These are phyloP conservation scores for Picea sitchensis DNA, from an alignment of 75 land plant species.

Conservation along the genomic window DNA sequence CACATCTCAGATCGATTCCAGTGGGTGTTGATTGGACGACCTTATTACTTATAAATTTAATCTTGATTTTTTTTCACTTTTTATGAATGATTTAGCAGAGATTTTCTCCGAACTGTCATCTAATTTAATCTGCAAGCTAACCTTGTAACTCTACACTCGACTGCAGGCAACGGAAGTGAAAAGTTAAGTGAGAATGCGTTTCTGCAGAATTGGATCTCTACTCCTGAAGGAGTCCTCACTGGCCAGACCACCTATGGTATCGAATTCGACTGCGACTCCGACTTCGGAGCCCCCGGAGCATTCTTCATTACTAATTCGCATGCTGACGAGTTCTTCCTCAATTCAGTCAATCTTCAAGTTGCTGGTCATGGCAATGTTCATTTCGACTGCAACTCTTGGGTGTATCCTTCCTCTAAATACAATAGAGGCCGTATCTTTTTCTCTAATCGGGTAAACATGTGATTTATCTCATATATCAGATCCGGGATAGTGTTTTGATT, in stretches of 20 bases:
- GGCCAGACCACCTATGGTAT: conserved; percentile 7
- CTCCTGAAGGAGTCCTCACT: neutral
- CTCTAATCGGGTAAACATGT: conserved; percentile 20
- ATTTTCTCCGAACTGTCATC: too few relatives aligned
- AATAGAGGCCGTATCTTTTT: conserved; percentile 17
- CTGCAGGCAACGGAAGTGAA: neutral
- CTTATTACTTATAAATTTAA: too few relatives aligned
- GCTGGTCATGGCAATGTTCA: conserved; percentile 12
- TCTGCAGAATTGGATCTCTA: conserved; percentile 1
- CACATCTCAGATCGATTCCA: neutral
- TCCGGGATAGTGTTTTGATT: neutral
- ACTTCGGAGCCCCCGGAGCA: conserved; percentile 18
- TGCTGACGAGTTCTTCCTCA: conserved; percentile 17
- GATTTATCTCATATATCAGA: neutral
- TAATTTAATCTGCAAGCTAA: too few relatives aligned
- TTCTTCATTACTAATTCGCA: conserved; percentile 7
- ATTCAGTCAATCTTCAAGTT: conserved; percentile 5
- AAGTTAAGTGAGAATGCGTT: neutral
- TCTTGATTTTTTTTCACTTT: too few relatives aligned
- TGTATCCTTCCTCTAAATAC: conserved; percentile 19
- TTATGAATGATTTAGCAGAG: too few relatives aligned
- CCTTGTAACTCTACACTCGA: too few relatives aligned
- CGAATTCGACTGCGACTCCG: conserved; percentile 10
- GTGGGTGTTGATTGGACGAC: neutral
- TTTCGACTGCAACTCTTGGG: conserved; percentile 21